A percentile compares a stretch with the other conserved stretches of the same genome.
Conservation (phyloP, 2,329 filamentous ascomycete species). For the Venturia pyrina region DNA sequence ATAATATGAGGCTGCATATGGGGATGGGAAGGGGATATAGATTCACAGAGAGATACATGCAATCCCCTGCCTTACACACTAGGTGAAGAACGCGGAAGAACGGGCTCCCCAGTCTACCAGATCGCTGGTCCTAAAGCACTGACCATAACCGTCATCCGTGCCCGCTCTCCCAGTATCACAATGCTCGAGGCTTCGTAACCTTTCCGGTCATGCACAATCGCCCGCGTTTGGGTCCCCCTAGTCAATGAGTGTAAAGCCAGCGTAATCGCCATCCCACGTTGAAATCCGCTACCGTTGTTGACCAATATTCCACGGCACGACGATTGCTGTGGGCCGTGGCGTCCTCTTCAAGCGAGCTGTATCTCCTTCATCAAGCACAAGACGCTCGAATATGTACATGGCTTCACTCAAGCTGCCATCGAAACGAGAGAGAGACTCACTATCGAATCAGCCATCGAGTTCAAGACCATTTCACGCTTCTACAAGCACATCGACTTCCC, state of each 20-base stretch:
- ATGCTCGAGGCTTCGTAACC: constrained; percentile 1
- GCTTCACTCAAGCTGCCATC: background rate
- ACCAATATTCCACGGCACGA: background rate
- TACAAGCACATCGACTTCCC: background rate
- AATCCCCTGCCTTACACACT: background rate
- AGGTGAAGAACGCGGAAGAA: constrained; percentile 5
- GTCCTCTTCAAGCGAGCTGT: background rate
- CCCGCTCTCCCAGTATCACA: background rate
- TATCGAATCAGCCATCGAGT: background rate
- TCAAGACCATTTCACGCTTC: background rate
- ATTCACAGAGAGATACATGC: background rate
- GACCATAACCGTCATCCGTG: constrained; percentile 3
- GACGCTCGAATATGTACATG: background rate
- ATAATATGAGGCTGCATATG: constrained; percentile 5
- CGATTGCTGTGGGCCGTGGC: background rate
- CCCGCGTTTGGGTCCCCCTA: background rate
- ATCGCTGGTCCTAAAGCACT: background rate
- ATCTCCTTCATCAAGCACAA: background rate
- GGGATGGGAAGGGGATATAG: background rate
- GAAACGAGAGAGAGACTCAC: background rate
- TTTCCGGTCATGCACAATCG: constrained; percentile 1
- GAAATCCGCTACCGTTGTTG: background rate
- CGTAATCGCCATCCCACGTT: constrained; percentile 2
- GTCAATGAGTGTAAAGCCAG: background rate
- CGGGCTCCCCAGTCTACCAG: constrained; percentile 3